Evolutionary conservation across 2,329 filamentous ascomycete species (phyloP), one percentile per base, ranked within the genome.

Genomic region (Colletotrichum truncatum): DNA sequence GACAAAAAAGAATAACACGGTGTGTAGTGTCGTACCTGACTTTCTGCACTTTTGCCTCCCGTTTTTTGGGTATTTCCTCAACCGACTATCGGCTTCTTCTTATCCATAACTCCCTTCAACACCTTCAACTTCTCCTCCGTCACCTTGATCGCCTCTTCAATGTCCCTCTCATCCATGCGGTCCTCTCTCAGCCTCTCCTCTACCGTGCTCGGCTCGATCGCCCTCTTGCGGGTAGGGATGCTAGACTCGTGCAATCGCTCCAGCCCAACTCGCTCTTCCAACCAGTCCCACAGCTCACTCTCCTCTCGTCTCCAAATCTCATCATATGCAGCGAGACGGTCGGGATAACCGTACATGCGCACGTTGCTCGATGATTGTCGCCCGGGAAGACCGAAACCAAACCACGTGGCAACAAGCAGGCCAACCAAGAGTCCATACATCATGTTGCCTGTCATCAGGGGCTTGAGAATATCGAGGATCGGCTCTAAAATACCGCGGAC

Each of bases 291-390:
- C 9, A 98, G 81, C 71, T 96, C 93, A 69, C 88, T 93, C 75
- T 98, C 94, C 76, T 98, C 93, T 39, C 88, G 84, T 34, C 89
- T 86, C 94, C 95, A 99, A 73, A 98, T 91, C 78, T 97, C 93
- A 70, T 98, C 94, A 75, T 98, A 98, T 0, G 93, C 93, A 2
- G 91, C 89, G 14, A 94, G 80, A 6, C 94, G 87, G 59, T 94
- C 89, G 0, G 92, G 86, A 25, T 80, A 80, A 72, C 76, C 71
- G 68, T 80, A 68, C 71, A 78, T 82, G 3, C 77, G 77, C 61
- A 81, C 69, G 6, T 78, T 77, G 43, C 30, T 46, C 9, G 61
- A 32, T n/a, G 48, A 23, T 46, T 63, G 30, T 46, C 65, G 76
- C 10, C 78, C 77, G 11, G 76, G 80, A 55, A 82, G 80, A 1